Conservation (phyloP, 495 filamentous ascomycete species). For the Aspergillus diversus region DNA sequence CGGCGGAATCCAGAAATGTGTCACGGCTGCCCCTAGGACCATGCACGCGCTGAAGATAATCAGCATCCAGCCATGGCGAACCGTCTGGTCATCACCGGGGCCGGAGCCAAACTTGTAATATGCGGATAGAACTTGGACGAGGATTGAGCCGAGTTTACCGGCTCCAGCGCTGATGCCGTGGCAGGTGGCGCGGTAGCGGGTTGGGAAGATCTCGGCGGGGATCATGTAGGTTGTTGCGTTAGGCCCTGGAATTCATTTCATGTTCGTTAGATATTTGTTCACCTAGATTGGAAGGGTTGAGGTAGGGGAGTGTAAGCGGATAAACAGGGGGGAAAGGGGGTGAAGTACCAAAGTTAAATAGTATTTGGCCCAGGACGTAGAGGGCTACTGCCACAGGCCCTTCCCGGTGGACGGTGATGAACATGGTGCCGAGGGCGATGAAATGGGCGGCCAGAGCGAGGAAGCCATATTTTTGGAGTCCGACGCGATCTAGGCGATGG, state of each 20-base stretch:
- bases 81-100: conserved; percentile 35
- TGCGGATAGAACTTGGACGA: conserved; percentile 56
- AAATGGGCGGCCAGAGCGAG: conserved; percentile 51
- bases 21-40: conserved; percentile 49
- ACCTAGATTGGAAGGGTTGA: background rate
- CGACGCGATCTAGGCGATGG: conserved; percentile 51
- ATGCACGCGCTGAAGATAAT: conserved; percentile 52
- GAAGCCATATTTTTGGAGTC: conserved; percentile 53
- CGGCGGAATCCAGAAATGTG: conserved; percentile 50
- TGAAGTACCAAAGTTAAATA: conserved; percentile 63
- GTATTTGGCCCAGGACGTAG: conserved; percentile 60
- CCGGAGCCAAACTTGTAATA: conserved; percentile 47
- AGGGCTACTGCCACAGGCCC: conserved; percentile 55
- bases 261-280: conserved; percentile 16
- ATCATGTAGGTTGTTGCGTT: conserved; percentile 67
- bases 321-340: background rate
- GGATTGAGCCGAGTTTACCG: conserved; percentile 62
- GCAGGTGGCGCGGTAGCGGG: conserved; percentile 59
- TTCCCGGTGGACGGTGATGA: conserved; percentile 40
- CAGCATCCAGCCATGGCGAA: conserved; percentile 47
- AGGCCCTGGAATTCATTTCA: conserved; percentile 36
- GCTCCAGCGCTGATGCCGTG: conserved; percentile 58
- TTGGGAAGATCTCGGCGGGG: conserved; percentile 64
- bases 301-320: background rate
- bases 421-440: conserved; percentile 53